Percentiles rank a stretch among this genome's conserved stretches.
phyloP scores from a whole-genome alignment of 1,284 basidiomycete genomes.

The Stygiomarasmius scandens region DNA sequence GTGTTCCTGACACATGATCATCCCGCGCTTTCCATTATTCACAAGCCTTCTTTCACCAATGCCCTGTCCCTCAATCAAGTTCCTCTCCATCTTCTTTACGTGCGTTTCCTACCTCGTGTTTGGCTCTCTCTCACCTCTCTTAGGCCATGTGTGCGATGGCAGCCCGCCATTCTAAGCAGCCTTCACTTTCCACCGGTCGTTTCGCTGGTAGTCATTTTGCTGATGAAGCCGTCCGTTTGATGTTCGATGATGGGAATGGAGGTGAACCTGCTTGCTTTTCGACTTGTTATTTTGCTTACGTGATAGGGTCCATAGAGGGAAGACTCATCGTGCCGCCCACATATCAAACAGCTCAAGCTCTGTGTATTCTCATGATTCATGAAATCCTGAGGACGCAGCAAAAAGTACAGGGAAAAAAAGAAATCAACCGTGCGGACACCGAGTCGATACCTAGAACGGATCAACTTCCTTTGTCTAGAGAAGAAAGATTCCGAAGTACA shows the following conservation, averaged over 20 bases:
- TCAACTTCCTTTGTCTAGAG: not conserved
- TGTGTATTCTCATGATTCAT: slow-evolving; percentile 70
- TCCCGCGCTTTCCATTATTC: slow-evolving; percentile 71
- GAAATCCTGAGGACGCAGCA: slow-evolving; percentile 58
- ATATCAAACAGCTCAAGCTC: slow-evolving; percentile 48
- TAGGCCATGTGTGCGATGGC: slow-evolving; percentile 75
- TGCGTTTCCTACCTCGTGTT: slow-evolving; percentile 6
- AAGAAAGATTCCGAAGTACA: slow-evolving; percentile 43
- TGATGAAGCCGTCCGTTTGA: slow-evolving; percentile 63
- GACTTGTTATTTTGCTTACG: not conserved
- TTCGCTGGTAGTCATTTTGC: slow-evolving; percentile 73
- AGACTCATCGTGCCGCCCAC: slow-evolving; percentile 12
- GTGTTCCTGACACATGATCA: slow-evolving; percentile 83
- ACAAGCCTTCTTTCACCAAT: slow-evolving; percentile 72
- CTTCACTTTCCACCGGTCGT: slow-evolving; percentile 59
- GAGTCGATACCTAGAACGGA: not conserved
- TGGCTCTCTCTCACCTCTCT: not conserved
- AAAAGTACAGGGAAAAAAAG: slow-evolving; percentile 20
- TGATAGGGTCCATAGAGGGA: not conserved
- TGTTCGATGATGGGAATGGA: slow-evolving; percentile 44
- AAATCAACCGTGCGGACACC: slow-evolving; percentile 18
- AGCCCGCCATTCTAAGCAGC: slow-evolving; percentile 70
- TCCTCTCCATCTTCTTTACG: slow-evolving; percentile 60
- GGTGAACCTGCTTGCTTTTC: not conserved
- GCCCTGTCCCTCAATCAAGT: slow-evolving; percentile 64